Conservation (phyloP, 2,329 filamentous ascomycete genomes). For the Trichoderma pleuroti region DNA sequence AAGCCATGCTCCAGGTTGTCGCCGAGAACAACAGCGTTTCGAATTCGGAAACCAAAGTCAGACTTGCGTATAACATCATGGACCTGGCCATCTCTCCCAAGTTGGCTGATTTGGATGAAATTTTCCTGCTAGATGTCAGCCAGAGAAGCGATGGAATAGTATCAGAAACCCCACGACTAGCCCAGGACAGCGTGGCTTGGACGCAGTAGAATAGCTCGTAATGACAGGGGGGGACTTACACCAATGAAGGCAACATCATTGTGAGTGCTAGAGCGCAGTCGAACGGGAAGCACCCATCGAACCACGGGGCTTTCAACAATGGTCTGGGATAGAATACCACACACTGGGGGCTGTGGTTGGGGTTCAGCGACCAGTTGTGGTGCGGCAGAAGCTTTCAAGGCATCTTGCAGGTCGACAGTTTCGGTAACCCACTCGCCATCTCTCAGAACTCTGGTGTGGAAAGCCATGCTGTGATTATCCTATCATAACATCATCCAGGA, state of each 20-base stretch:
- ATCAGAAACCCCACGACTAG: not conserved
- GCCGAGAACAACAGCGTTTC: constrained; percentile 74
- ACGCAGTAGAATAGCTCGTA: not conserved
- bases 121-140: constrained; percentile 53
- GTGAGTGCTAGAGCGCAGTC: constrained; percentile 62
- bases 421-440: constrained; percentile 57
- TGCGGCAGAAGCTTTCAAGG: constrained; percentile 38
- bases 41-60: constrained; percentile 75
- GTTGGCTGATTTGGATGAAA: constrained; percentile 76
- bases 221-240: constrained; percentile 45
- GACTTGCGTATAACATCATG: constrained; percentile 72
- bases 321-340: constrained; percentile 76
- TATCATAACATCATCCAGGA: constrained; percentile 24
- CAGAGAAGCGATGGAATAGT: not conserved
- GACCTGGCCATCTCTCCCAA: constrained; percentile 65
- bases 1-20: constrained; percentile 41
- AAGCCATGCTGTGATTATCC: constrained; percentile 36
- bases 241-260: constrained; percentile 88
- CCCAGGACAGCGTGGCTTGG: not conserved
- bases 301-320: constrained; percentile 71
- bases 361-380: constrained; percentile 32
- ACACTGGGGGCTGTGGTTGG: constrained; percentile 45
- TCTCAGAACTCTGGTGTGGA: constrained; percentile 53
- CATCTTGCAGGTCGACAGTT: constrained; percentile 43
- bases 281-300: constrained; percentile 75